Base-by-base conservation (phyloP, 2,329 filamentous ascomycete species). In the Aureobasidium musti region DNA sequence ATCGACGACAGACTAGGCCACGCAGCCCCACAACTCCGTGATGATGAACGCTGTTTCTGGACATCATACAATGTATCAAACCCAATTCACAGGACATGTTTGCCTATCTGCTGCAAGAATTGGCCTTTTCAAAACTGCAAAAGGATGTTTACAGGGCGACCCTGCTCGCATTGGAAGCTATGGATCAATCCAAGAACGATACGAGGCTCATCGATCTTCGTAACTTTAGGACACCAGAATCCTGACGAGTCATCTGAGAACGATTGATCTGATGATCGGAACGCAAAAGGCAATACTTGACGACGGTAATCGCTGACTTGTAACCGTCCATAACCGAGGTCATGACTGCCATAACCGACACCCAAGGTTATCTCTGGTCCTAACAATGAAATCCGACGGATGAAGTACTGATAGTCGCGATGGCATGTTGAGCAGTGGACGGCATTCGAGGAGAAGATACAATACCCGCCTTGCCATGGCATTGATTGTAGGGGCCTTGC, bases 271-370 rank as follows among this genome's bases (percentile, higher is more conserved):
- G 4, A 2, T 17, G 11, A 3, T 33, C 11, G 2, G 21, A 30
- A 17, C 23, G 17, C 28, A 10, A 45, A n/a, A 52, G 49, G 8
- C 17, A 41, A 23, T 8, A 41, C 23, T 39, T 21, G 39, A 21
- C 56, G 26, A 59, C 56, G 56, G 39, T 10, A 47, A 45, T 21
- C 8, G 41, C n/a, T 45, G 3, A 45, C 19, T 0, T 45, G 11
- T 11, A 23, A 45, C 39, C 39, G 6, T 14, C 37, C 39, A 59
- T 59, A 47, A 21, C 56, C 56, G 56, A 59, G 56, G 56, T 59
- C 56, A 59, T 45, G 23, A 8, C 10, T 59, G 3, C 21, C 39
- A 23, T 45, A 45, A 45, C 41, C 41, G 41, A 21, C 19, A n/a
- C 10, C 41, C 41, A 45, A 45, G 41, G 41, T 45, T 21, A 45